Percentiles rank a stretch among this genome's conserved stretches.
phyloP scores from a whole-genome alignment of 2,329 filamentous ascomycete species.

The Colletotrichum karsti region DNA sequence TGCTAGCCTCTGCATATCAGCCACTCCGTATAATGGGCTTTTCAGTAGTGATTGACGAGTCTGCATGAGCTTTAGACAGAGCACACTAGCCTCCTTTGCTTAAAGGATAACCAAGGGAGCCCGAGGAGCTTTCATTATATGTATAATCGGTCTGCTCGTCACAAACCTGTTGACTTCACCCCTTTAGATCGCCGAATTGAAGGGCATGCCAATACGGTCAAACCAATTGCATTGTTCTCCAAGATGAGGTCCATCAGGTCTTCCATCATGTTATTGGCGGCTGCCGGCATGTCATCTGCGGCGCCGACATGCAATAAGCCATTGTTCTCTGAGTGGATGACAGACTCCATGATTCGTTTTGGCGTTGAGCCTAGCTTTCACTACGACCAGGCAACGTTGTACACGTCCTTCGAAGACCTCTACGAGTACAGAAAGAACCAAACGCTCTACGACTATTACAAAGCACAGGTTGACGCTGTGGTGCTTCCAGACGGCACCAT shows the following conservation, averaged over 20 bases:
- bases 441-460: constrained; percentile 52
- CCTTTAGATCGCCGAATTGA: too few relatives aligned
- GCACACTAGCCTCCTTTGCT: too few relatives aligned
- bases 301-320: background rate
- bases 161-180: too few relatives aligned
- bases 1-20: too few relatives aligned
- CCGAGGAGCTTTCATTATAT: too few relatives aligned
- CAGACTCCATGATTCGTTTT: constrained; percentile 54
- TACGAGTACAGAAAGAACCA: constrained; percentile 52
- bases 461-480: constrained; percentile 54
- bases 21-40: too few relatives aligned
- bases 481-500: constrained; percentile 57
- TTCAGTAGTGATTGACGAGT: too few relatives aligned
- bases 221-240: too few relatives aligned
- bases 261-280: background rate
- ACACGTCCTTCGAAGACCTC: constrained; percentile 54
- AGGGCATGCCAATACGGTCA: too few relatives aligned
- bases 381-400: constrained; percentile 55
- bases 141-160: too few relatives aligned
- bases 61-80: too few relatives aligned
- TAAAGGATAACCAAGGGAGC: too few relatives aligned
- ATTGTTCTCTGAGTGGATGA: constrained; percentile 47
- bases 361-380: constrained; percentile 47
- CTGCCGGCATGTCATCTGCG: background rate
- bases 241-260: background rate